Conservation (phyloP, 352 stramenopile genomes). For the Globisporangium recalcitrans region DNA sequence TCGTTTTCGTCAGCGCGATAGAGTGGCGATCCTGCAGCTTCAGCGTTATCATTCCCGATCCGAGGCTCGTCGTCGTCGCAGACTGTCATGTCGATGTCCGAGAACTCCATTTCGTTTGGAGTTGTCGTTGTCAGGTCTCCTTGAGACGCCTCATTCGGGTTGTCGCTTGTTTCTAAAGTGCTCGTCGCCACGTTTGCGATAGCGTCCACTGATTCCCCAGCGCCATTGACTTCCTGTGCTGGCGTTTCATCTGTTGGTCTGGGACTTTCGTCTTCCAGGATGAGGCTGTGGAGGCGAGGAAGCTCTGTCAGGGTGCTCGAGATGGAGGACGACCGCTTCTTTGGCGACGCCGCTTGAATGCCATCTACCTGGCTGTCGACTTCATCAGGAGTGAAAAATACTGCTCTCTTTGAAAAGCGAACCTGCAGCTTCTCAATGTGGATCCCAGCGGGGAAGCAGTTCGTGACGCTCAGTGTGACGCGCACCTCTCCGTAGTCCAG, state of each 20-base stretch:
- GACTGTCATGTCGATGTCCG: constrained; percentile 2
- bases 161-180: neutral
- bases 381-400: neutral
- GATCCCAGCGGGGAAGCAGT: constrained; percentile 53
- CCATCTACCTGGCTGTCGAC: neutral
- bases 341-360: neutral
- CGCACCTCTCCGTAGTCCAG: constrained; percentile 55
- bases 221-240: neutral
- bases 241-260: neutral
- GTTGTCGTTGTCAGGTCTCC: neutral
- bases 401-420: constrained; percentile 23
- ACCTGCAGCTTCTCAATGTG: constrained; percentile 52
- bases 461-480: constrained; percentile 45
- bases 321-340: constrained; percentile 2
- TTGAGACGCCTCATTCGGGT: neutral
- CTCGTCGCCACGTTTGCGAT: neutral
- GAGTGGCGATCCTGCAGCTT: neutral
- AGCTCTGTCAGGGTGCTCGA: neutral
- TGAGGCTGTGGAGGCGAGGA: constrained; percentile 18
- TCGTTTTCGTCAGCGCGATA: neutral
- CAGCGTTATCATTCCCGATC: no score
- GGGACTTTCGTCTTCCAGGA: constrained; percentile 15
- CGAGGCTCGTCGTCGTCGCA: constrained; percentile 6
- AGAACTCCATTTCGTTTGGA: neutral
- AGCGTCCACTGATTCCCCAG: neutral